Evolutionary conservation across 2,329 filamentous ascomycete species (phyloP).

Genomic region (Alternaria angustiovoidea): DNA sequence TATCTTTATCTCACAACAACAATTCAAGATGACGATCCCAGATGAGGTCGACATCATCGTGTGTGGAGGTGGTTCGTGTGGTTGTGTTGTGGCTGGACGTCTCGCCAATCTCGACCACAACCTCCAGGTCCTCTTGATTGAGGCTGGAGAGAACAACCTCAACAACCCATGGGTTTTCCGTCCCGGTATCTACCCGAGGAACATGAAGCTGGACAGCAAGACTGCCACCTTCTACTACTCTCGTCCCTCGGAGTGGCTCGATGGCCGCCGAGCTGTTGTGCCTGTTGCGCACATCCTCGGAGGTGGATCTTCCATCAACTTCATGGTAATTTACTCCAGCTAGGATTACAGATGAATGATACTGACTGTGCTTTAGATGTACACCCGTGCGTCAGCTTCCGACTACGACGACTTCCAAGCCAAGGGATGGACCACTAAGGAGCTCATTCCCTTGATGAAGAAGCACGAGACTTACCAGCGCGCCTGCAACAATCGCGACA

Average conservation of each 20-base stretch:
- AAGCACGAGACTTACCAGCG: constrained; percentile 82
- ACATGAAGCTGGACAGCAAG: constrained; percentile 83
- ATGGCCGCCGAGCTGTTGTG: constrained; percentile 75
- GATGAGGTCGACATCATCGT: constrained; percentile 85
- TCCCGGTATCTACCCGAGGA: constrained; percentile 77
- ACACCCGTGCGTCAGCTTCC: constrained; percentile 74
- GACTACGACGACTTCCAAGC: constrained; percentile 83
- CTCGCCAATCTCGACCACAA: constrained; percentile 79
- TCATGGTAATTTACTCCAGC: constrained; percentile 63
- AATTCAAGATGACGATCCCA: constrained; percentile 66
- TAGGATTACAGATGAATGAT: no score
- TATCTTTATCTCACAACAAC: constrained; percentile 6
- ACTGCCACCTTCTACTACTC: constrained; percentile 85
- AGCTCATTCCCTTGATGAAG: constrained; percentile 77
- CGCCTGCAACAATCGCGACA: constrained; percentile 62
- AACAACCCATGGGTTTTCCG: constrained; percentile 82
- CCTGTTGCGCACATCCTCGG: constrained; percentile 77
- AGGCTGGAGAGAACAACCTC: constrained; percentile 75
- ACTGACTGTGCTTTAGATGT: constrained; percentile 63
- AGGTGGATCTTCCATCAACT: constrained; percentile 78
- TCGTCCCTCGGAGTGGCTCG: constrained; percentile 74
- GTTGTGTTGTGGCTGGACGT: constrained; percentile 61
- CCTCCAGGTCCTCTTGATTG: constrained; percentile 74
- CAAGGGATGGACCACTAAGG: constrained; percentile 80
- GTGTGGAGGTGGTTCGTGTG: constrained; percentile 75